Evolutionary conservation across 2,329 filamentous ascomycete species (phyloP), one percentile per base, ranked within the genome.

Genomic region (Aureobasidium sp.): DNA sequence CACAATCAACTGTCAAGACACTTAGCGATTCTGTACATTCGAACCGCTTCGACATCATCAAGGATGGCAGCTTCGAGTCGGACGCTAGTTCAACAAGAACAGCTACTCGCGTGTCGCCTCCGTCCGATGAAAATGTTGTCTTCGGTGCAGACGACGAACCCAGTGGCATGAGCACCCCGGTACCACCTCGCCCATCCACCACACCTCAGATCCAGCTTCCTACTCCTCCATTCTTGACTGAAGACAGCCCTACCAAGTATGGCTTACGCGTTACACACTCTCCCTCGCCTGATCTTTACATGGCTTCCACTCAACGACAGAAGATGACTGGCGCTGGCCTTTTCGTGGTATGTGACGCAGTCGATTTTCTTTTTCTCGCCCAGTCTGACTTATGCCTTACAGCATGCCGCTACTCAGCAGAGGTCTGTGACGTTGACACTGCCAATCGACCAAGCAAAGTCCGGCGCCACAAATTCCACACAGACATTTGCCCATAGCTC

Each of bases 191-290:
- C n/a, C 10, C 58, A n/a, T 47, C 48, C 27, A 48, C 34, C 15
- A 55, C 57, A 27, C 37, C 59, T 30, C 55, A 62, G 6, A 49
- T 62, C 13, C 44, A 62, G 7, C 60, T 65, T 32, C 62, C 62
- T 15, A 49, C 49, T 15, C 64, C 64, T 21, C 53, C 62, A 29
- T 62, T 63, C 27, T 41, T 65, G n/a, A 44, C 48, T 0, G 53
- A 63, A 39, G 64, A 65, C 48, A 65, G 64, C 44, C 64, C 64
- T 32, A 65, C 62, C 39, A 63, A 63, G 41, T 65, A 65, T 42
- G 64, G 64, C 16, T 48, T 65, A 25, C 45, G 62, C 37, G 34
- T 48, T 2, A 53, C 39, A 5, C 41, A 52, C 9, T 54, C 55
- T 36, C 62, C 62, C n/a, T 60, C 62, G 1, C 62, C 62, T 25